Evolutionary conservation across 2,329 filamentous ascomycete genomes (phyloP).

Genomic region (Nemania sp.): DNA sequence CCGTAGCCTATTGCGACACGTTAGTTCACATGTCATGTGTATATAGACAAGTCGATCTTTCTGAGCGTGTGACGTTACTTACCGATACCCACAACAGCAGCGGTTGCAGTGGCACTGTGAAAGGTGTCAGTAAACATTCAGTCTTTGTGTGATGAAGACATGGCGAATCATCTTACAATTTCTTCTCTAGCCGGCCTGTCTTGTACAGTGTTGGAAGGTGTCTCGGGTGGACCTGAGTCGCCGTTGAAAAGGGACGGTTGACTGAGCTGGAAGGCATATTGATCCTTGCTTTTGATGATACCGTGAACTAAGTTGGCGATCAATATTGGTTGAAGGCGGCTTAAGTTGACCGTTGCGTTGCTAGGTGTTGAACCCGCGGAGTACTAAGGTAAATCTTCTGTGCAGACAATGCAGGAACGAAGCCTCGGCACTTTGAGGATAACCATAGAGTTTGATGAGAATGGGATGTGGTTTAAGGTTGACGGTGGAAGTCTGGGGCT

Average conservation of each 20-base stretch:
- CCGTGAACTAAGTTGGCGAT: not conserved
- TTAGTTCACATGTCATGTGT: not conserved
- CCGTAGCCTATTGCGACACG: slow-evolving; percentile 33
- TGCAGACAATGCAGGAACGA: too few relatives aligned
- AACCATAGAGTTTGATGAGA: too few relatives aligned
- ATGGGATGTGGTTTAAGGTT: too few relatives aligned
- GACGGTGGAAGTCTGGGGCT: too few relatives aligned
- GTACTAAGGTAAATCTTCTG: too few relatives aligned
- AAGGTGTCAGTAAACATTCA: not conserved
- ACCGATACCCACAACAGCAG: slow-evolving; percentile 41
- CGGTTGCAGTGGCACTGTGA: slow-evolving; percentile 37
- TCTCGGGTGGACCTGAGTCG: slow-evolving; percentile 36
- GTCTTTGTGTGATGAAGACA: not conserved
- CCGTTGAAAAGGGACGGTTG: slow-evolving; percentile 35
- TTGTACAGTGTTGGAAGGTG: slow-evolving; percentile 37
- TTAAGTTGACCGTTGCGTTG: not conserved
- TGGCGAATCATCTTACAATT: slow-evolving; percentile 21
- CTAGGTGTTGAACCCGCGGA: not conserved
- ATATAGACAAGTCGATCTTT: slow-evolving; percentile 4
- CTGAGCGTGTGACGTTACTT: slow-evolving; percentile 20
- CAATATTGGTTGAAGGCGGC: not conserved
- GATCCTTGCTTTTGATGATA: not conserved
- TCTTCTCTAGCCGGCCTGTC: slow-evolving; percentile 35
- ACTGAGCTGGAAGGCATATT: slow-evolving; percentile 23
- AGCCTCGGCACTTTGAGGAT: too few relatives aligned